phyloP scores from a whole-genome alignment of 108 stramenopile species.

The Mediolabrus comicus region DNA sequence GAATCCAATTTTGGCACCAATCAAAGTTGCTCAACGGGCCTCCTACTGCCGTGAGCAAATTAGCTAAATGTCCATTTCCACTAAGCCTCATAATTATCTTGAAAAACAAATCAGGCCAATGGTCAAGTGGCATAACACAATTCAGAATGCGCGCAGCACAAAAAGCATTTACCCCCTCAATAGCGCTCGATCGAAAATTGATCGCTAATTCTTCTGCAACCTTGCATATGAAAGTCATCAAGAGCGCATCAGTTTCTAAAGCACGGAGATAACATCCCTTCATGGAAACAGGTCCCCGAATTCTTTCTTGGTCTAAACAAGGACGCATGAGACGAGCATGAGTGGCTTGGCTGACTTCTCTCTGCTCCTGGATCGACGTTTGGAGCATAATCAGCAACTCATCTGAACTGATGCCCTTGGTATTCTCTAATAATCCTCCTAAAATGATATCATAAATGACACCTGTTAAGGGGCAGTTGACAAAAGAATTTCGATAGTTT shows the following conservation, averaged over 20 bases:
- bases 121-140: conserved; percentile 4
- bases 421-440: background rate
- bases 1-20: conserved; percentile 19
- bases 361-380: conserved; percentile 6
- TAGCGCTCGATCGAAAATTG: conserved; percentile 4
- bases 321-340: conserved; percentile 3
- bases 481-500: conserved; percentile 7
- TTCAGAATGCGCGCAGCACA: background rate
- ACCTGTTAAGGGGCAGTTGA: conserved; percentile 15
- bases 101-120: conserved; percentile 30
- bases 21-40: conserved; percentile 15
- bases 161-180: conserved; percentile 6
- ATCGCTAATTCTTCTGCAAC: conserved; percentile 11
- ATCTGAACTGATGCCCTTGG: background rate
- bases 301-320: background rate
- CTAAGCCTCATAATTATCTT: conserved; percentile 12
- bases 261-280: conserved; percentile 7
- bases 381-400: conserved; percentile 17
- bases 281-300: background rate
- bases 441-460: conserved; percentile 18
- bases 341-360: conserved; percentile 3
- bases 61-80: conserved; percentile 15
- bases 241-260: conserved; percentile 18
- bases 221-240: conserved; percentile 15
- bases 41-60: background rate